phyloP scores from a whole-genome alignment of 164 flowering plant species.

The Cinnamomum chago region DNA sequence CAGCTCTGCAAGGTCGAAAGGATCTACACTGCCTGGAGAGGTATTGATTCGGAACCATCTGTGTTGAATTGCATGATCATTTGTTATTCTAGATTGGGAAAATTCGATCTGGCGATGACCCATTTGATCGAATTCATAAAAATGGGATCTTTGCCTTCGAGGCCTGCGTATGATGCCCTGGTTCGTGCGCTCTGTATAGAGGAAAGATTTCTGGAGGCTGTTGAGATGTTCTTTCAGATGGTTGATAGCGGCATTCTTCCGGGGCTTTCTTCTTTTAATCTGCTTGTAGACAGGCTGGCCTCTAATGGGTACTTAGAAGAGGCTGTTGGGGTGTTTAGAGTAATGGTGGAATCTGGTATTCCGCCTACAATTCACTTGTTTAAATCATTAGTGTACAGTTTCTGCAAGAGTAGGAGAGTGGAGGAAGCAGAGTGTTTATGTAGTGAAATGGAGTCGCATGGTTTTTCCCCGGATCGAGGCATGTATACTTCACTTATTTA shows the following conservation, averaged over 20 bases:
- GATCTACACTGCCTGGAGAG: conserved; percentile 27
- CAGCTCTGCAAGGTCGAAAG: conserved; percentile 31
- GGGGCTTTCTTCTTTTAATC: conserved; percentile 24
- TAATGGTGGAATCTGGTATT: conserved; percentile 28
- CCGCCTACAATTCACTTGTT: conserved; percentile 33
- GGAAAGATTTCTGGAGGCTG: conserved; percentile 34
- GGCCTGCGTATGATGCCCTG: conserved; percentile 29
- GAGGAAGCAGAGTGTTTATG: conserved; percentile 48
- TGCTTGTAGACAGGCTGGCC: conserved; percentile 41
- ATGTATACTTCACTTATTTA: conserved; percentile 49
- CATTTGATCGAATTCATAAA: conserved; percentile 30
- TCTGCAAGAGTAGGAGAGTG: conserved; percentile 37
- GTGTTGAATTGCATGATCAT: conserved; percentile 45
- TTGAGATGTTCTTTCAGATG: conserved; percentile 25
- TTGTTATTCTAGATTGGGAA: conserved; percentile 45
- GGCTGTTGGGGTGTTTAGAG: conserved; percentile 36
- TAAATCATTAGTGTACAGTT: conserved; percentile 36
- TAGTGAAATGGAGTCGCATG: conserved; percentile 41
- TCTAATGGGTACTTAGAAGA: conserved; percentile 34
- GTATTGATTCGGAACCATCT: conserved; percentile 23
- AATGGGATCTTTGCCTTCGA: conserved; percentile 18
- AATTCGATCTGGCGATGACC: conserved; percentile 34
- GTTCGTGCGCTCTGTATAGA: conserved; percentile 27
- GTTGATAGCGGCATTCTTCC: conserved; percentile 18
- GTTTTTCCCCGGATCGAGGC: conserved; percentile 29